These are phyloP conservation scores for Helianthus tuberosus DNA, from an alignment of 129 eudicot species.

Conservation along the genomic window DNA sequence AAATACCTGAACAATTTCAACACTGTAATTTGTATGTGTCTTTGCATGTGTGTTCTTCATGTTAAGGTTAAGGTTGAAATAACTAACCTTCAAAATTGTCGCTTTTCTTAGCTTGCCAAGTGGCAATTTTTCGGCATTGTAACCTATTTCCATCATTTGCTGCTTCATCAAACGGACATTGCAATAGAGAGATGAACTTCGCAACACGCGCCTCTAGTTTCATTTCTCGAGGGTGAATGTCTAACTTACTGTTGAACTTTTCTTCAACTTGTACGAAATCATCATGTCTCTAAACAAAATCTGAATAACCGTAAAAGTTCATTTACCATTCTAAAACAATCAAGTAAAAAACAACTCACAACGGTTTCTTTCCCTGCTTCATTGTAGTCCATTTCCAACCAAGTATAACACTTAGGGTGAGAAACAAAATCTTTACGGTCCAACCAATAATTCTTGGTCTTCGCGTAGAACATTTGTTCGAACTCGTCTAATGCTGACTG, in stretches of 20 bases:
- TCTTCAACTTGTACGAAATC: conserved; percentile 43
- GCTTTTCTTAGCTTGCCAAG: conserved; percentile 91
- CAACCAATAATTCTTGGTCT: conserved; percentile 84
- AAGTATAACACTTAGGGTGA: conserved; percentile 66
- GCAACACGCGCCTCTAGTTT: conserved; percentile 84
- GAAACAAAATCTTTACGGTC: conserved; percentile 65
- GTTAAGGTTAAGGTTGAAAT: conserved; percentile 21
- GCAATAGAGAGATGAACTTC: conserved; percentile 89
- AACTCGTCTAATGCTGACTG: conserved; percentile 70
- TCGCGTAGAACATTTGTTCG: conserved; percentile 75
- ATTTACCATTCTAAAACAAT: neutral
- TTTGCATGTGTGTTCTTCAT: conserved; percentile 94
- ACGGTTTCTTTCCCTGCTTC: conserved; percentile 51
- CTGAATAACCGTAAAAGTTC: neutral
- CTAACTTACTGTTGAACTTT: conserved; percentile 29
- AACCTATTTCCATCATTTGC: conserved; percentile 99
- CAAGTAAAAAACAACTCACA: conserved; percentile 48
- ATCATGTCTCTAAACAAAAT: conserved; percentile 11
- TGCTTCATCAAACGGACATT: conserved; percentile 96
- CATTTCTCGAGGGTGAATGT: conserved; percentile 66
- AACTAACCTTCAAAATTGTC: conserved; percentile 79
- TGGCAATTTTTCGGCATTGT: conserved; percentile 96
- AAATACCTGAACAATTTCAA: conserved; percentile 76
- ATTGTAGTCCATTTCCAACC: conserved; percentile 97
- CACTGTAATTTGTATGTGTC: conserved; percentile 74